A percentile compares a stretch with the other conserved stretches of the same genome.
phyloP scores from a whole-genome alignment of 441 rosid genomes.

The Eruca vesicaria region DNA sequence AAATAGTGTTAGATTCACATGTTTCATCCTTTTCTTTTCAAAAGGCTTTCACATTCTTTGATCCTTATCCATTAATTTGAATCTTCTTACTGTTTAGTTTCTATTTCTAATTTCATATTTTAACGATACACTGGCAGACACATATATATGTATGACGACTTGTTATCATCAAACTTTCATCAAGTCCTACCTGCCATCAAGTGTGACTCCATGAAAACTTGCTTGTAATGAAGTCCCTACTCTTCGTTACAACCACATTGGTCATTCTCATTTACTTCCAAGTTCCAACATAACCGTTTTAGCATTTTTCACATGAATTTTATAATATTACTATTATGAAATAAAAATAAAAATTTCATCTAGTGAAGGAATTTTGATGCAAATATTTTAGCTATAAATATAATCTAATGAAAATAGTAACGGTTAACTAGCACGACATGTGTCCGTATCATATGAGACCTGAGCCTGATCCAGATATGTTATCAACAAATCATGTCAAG shows the following conservation, averaged over 20 bases:
- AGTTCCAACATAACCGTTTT: conserved; percentile 10
- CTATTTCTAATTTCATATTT: background rate
- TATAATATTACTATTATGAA: background rate
- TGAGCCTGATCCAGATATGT: too few relatives aligned
- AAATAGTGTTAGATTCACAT: conserved; percentile 32
- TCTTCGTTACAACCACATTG: conserved; percentile 4
- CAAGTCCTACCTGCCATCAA: conserved; percentile 22
- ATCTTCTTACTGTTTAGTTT: conserved; percentile 6
- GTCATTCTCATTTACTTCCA: conserved; percentile 22
- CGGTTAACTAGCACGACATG: too few relatives aligned
- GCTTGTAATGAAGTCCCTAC: conserved; percentile 27
- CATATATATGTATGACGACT: background rate
- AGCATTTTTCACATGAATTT: background rate
- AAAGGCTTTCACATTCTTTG: conserved; percentile 33
- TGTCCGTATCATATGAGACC: background rate
- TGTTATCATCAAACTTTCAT: conserved; percentile 7
- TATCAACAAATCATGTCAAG: too few relatives aligned
- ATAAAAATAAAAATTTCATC: background rate
- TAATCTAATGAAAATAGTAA: too few relatives aligned
- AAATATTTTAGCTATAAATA: too few relatives aligned
- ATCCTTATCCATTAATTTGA: conserved; percentile 21
- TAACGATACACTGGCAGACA: conserved; percentile 1
- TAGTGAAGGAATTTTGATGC: background rate
- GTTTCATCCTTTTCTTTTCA: conserved; percentile 24
- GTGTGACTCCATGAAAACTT: conserved; percentile 21